These are phyloP conservation scores for Pisolithus sp. DNA, from an alignment of 768 basidiomycete genomes.

Conservation along the genomic window DNA sequence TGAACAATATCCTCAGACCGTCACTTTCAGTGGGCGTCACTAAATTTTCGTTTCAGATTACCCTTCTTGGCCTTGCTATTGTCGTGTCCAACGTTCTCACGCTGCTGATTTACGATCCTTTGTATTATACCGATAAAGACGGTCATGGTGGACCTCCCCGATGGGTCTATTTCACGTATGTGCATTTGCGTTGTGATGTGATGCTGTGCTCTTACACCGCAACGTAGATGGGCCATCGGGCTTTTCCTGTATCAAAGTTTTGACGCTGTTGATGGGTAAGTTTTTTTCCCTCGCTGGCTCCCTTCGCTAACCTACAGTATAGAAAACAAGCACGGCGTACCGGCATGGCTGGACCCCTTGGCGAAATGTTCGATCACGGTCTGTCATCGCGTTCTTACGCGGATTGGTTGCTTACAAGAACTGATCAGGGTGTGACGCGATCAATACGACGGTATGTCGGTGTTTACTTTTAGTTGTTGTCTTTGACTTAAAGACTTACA, in stretches of 20 bases:
- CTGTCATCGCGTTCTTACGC: slow-evolving; percentile 9
- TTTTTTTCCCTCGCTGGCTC: slow-evolving; percentile 10
- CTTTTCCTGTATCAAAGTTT: slow-evolving; percentile 89
- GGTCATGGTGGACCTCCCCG: slow-evolving; percentile 58
- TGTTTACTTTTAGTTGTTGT: not conserved
- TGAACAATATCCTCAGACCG: slow-evolving; percentile 18
- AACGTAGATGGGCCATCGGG: slow-evolving; percentile 72
- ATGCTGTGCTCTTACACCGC: not conserved
- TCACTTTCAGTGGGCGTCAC: not conserved
- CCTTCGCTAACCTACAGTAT: slow-evolving; percentile 1
- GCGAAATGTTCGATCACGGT: slow-evolving; percentile 99
- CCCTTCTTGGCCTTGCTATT: slow-evolving; percentile 74
- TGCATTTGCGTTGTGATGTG: slow-evolving; percentile 4
- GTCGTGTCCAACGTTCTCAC: slow-evolving; percentile 82
- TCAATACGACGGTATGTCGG: slow-evolving; percentile 80
- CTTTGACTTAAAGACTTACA: slow-evolving; percentile 24
- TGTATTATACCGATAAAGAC: slow-evolving; percentile 62
- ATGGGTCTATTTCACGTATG: slow-evolving; percentile 90
- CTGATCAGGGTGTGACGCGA: slow-evolving; percentile 72
- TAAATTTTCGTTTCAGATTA: slow-evolving; percentile 57
- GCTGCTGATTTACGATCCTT: slow-evolving; percentile 77
- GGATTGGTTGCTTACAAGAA: not conserved
- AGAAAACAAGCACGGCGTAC: slow-evolving; percentile 95
- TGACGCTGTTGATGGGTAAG: slow-evolving; percentile 85
- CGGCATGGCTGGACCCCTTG: slow-evolving; percentile 95